phyloP scores from a whole-genome alignment of 192 early-diverging fungal species.

The Linderina pennispora region DNA sequence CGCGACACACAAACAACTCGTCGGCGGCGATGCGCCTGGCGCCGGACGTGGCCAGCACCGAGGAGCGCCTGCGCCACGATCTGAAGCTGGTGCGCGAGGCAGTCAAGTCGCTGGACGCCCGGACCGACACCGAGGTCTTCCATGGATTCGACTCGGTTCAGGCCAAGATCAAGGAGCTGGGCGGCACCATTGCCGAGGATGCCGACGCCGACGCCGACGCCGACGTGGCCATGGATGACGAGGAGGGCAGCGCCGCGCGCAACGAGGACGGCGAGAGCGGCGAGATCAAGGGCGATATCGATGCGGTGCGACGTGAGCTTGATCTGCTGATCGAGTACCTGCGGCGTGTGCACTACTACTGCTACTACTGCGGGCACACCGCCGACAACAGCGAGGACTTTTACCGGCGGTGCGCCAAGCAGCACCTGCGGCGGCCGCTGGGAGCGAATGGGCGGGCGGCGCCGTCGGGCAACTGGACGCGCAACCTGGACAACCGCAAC shows the following conservation, averaged over 20 bases:
- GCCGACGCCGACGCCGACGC: neutral
- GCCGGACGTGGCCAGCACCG: constrained; percentile 64
- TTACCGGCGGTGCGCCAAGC: constrained; percentile 62
- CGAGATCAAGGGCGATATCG: constrained; percentile 12
- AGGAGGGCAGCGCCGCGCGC: neutral
- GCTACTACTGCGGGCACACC: constrained; percentile 91
- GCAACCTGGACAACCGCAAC: constrained; percentile 45
- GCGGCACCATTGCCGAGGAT: constrained; percentile 23
- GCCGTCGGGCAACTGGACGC: constrained; percentile 41
- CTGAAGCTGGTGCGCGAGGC: constrained; percentile 55
- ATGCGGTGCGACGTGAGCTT: constrained; percentile 40
- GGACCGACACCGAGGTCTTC: constrained; percentile 27
- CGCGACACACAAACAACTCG: constrained; percentile 28
- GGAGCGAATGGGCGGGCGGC: constrained; percentile 17
- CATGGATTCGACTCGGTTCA: constrained; percentile 26
- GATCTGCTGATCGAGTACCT: constrained; percentile 85
- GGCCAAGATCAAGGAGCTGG: constrained; percentile 27
- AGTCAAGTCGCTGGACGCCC: constrained; percentile 33
- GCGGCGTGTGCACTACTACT: constrained; percentile 85
- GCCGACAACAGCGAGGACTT: constrained; percentile 82
- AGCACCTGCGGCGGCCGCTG: constrained; percentile 49
- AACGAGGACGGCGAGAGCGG: constrained; percentile 5
- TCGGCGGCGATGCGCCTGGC: constrained; percentile 47
- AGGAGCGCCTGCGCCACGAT: constrained; percentile 70
- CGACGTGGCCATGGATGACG: constrained; percentile 5